A percentile compares a stretch with the other conserved stretches of the same genome.
Evolutionary conservation across 208 protist species (phyloP).

Genomic region (Trypanosoma scelopori): DNA sequence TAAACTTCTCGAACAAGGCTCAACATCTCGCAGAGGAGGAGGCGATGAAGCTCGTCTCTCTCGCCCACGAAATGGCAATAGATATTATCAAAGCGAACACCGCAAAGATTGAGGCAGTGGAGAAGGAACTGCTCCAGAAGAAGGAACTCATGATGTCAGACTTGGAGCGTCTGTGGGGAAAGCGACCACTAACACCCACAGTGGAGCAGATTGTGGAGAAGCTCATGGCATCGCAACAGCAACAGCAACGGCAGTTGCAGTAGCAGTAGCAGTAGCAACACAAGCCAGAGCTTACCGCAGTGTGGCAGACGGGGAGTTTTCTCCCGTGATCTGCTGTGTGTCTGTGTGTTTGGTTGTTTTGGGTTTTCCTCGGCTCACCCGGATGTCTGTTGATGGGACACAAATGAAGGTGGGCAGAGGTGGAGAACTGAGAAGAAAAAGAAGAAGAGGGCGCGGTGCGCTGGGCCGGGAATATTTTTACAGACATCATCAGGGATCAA

Average conservation of each 20-base stretch:
- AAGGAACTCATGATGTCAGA: slow-evolving; percentile 76
- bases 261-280: slow-evolving; percentile 17
- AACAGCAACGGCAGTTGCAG: slow-evolving; percentile 29
- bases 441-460: no score
- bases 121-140: slow-evolving; percentile 61
- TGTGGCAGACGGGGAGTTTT: no score
- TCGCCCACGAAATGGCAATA: slow-evolving; percentile 62
- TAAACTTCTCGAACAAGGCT: slow-evolving; percentile 72
- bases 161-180: slow-evolving; percentile 74
- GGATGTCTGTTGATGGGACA: no score
- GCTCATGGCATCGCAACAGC: slow-evolving; percentile 15
- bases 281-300: not conserved
- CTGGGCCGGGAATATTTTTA: no score
- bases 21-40: slow-evolving; percentile 79
- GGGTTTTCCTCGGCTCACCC: not conserved
- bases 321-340: not conserved
- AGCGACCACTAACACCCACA: slow-evolving; percentile 63
- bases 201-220: slow-evolving; percentile 49
- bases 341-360: not conserved
- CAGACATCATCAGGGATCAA: no score
- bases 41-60: slow-evolving; percentile 62
- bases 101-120: slow-evolving; percentile 60
- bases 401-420: no score
- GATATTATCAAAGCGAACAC: slow-evolving; percentile 51
- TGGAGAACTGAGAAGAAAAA: no score